Evolutionary conservation across 108 stramenopile genomes (phyloP), one percentile per base, ranked within the genome.

Genomic region (Seminavis robusta): DNA sequence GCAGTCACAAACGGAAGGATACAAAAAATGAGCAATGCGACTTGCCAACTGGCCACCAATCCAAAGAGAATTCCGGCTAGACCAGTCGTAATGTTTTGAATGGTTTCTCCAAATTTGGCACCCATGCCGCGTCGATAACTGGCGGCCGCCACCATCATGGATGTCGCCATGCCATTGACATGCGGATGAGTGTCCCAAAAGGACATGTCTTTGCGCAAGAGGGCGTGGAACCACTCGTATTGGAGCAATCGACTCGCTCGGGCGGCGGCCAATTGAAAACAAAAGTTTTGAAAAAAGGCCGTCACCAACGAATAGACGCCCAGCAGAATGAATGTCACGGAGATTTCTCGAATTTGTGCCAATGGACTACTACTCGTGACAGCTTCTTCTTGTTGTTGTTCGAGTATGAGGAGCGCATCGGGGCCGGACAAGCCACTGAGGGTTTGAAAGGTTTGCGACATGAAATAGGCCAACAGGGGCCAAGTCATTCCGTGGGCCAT

Each of bases 131-230:
- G 7, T 29, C 19, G 33, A 10, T 33, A 52, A 29, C 40, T 52
- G 51, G n/a, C 33, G 29, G 51, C n/a, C 13, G 17, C 13, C 5
- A 32, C 31, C 3, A 16, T 17, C n/a, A 52, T 52, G 27, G 31
- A 33, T 5, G 30, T 1, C 1, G 51, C 51, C 25, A 52, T 33
- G 2, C 32, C 51, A n/a, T n/a, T n/a, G n/a, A n/a, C n/a, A n/a
- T n/a, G n/a, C n/a, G n/a, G n/a, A n/a, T n/a, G n/a, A 26, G 65
- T 33, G 53, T 84, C 82, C 57, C 47, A 76, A 47, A 73, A 84
- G 19, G 77, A 71, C 67, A 84, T 71, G 43, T 84, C 83, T 48
- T 79, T 66, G 11, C 73, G 52, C 23, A 84, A 48, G 10, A 84
- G 52, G 1, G 83, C 72, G 10, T 53, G 46, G 45, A 84, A 77